Evolutionary conservation across 805 yeast species (phyloP).

Genomic region (Myxozyma geophila): DNA sequence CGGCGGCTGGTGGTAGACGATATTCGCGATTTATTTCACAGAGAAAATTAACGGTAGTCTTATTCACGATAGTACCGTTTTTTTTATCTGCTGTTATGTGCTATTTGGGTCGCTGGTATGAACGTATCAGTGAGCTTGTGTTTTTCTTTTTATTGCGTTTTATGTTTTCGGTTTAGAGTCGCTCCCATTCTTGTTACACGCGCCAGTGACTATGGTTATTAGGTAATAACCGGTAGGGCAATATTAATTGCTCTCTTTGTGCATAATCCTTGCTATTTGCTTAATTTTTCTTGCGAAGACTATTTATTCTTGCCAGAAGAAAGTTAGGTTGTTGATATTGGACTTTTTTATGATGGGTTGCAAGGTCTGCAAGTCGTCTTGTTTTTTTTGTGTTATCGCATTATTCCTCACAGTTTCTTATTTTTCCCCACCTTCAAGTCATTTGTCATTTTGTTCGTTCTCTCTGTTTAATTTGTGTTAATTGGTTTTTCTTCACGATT

Average conservation of each 20-base stretch:
- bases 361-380: slow-evolving; percentile 1
- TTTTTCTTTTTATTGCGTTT: slow-evolving; percentile 5
- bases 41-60: background rate
- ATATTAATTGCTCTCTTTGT: background rate
- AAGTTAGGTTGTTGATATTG: slow-evolving; percentile 1
- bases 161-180: slow-evolving; percentile 12
- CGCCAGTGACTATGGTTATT: slow-evolving; percentile 24
- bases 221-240: background rate
- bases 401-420: slow-evolving; percentile 17
- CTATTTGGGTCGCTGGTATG: background rate
- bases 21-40: background rate
- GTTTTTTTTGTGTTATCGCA: slow-evolving; percentile 17
- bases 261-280: slow-evolving; percentile 18
- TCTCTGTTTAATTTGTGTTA: slow-evolving; percentile 9
- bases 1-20: slow-evolving; percentile 26
- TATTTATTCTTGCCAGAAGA: background rate
- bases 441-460: slow-evolving; percentile 16
- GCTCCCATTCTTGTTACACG: slow-evolving; percentile 25
- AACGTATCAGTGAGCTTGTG: background rate
- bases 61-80: background rate
- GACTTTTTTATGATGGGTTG: background rate
- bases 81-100: slow-evolving; percentile 2
- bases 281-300: background rate
- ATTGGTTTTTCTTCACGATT: slow-evolving; percentile 4
- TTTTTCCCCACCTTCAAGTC: slow-evolving; percentile 19